These are phyloP conservation scores for Inosperma sp. DNA, from an alignment of 768 basidiomycete genomes.

Conservation along the genomic window DNA sequence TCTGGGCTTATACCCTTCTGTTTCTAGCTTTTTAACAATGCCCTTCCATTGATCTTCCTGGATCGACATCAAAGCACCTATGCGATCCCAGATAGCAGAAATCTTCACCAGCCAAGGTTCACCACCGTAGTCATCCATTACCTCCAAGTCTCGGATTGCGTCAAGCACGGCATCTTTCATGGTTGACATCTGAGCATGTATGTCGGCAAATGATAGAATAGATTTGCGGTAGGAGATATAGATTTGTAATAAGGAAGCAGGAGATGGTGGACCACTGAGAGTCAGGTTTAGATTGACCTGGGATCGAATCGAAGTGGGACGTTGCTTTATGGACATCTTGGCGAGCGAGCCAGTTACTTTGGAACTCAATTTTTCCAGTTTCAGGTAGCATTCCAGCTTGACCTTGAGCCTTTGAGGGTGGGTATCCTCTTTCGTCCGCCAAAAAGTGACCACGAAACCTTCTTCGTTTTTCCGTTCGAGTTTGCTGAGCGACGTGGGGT, in stretches of 20 bases:
- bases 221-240: slow-evolving; percentile 6
- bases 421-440: slow-evolving; percentile 17
- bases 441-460: slow-evolving; percentile 24
- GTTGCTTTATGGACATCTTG: neutral
- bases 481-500: slow-evolving; percentile 14
- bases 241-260: neutral
- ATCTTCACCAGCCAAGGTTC: slow-evolving; percentile 18
- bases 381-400: slow-evolving; percentile 24
- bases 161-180: slow-evolving; percentile 5
- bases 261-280: slow-evolving; percentile 5
- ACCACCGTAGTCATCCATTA: slow-evolving; percentile 25
- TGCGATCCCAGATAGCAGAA: slow-evolving; percentile 18
- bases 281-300: neutral
- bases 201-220: slow-evolving; percentile 2
- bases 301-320: neutral
- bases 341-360: neutral
- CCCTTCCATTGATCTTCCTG: slow-evolving; percentile 19
- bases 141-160: slow-evolving; percentile 4
- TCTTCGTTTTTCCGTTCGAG: slow-evolving; percentile 22
- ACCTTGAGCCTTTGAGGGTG: slow-evolving; percentile 24
- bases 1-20: slow-evolving; percentile 13
- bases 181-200: slow-evolving; percentile 10
- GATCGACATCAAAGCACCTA: slow-evolving; percentile 18
- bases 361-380: neutral
- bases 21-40: slow-evolving; percentile 9